Percentiles rank a stretch among this genome's conserved stretches.
Evolutionary conservation across 73 alveolate genomes (phyloP).

Genomic region (Tetrahymena borealis): DNA sequence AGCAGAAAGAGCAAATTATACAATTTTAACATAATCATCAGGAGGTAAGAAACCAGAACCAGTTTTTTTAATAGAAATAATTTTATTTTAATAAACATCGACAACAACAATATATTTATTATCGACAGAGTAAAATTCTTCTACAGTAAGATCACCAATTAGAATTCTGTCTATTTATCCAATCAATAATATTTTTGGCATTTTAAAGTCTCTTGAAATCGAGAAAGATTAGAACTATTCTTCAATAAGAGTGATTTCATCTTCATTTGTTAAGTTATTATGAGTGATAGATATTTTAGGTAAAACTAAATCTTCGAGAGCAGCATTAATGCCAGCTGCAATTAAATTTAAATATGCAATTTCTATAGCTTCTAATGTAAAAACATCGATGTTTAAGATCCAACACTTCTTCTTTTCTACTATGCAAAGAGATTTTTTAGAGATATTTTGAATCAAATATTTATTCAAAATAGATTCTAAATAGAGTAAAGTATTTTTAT

Average conservation of each 20-base stretch:
- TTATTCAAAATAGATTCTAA: neutral
- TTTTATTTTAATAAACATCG: neutral
- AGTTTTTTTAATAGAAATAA: neutral
- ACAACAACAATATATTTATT: neutral
- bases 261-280: neutral
- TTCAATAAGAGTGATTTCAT: neutral
- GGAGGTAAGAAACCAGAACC: conserved; percentile 1
- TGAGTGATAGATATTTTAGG: neutral
- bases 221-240: neutral
- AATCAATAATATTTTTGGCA: neutral
- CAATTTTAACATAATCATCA: neutral
- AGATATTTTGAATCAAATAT: neutral
- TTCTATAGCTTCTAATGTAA: neutral
- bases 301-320: neutral
- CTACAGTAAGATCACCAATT: neutral
- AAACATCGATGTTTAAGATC: neutral
- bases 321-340: neutral
- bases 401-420: neutral
- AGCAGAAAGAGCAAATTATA: conserved; percentile 1
- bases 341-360: neutral
- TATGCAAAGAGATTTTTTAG: neutral
- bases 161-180: neutral
- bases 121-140: neutral
- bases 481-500: neutral
- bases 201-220: neutral